Percentiles rank a stretch among this genome's conserved stretches.
Evolutionary conservation across 345 rosid genomes (phyloP).

Genomic region (Nasturtium officinale): DNA sequence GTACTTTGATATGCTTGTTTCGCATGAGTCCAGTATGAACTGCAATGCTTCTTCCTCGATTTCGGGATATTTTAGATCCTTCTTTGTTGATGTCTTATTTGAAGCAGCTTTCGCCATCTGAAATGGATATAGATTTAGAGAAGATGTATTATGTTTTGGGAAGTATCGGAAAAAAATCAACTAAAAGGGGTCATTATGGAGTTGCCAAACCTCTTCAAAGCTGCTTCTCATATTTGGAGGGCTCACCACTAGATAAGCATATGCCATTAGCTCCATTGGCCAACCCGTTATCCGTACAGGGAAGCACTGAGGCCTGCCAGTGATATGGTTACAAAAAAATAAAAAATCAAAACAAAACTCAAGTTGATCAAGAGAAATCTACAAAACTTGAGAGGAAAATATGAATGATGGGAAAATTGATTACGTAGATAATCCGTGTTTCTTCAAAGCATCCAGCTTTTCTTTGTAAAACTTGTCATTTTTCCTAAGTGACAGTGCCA

Average conservation of each 20-base stretch:
- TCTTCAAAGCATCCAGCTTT: slow-evolving; percentile 75
- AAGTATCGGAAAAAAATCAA: background rate
- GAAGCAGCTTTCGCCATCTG: slow-evolving; percentile 98
- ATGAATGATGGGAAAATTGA: slow-evolving; percentile 29
- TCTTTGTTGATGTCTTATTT: slow-evolving; percentile 58
- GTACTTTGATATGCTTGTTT: slow-evolving; percentile 88
- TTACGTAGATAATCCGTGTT: slow-evolving; percentile 79
- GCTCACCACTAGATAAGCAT: slow-evolving; percentile 82
- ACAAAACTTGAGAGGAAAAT: background rate
- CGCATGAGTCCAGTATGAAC: slow-evolving; percentile 75
- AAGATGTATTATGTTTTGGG: background rate
- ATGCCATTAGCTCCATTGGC: slow-evolving; percentile 92
- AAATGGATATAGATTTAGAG: slow-evolving; percentile 31
- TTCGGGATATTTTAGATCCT: slow-evolving; percentile 64
- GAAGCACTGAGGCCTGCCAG: slow-evolving; percentile 73
- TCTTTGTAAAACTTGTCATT: slow-evolving; percentile 76
- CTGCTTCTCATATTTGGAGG: slow-evolving; percentile 75
- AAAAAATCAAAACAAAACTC: slow-evolving; percentile 3
- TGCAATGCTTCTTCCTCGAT: slow-evolving; percentile 80
- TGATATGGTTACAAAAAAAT: slow-evolving; percentile 1
- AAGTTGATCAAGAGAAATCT: background rate
- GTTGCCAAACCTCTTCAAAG: slow-evolving; percentile 74
- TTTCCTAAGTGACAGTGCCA: slow-evolving; percentile 69
- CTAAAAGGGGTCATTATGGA: slow-evolving; percentile 3
- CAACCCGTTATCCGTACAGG: slow-evolving; percentile 87